A percentile compares a stretch with the other conserved stretches of the same genome.
These are phyloP conservation scores for Prunus dulcis DNA, from an alignment of 306 rosid species.

Conservation along the genomic window DNA sequence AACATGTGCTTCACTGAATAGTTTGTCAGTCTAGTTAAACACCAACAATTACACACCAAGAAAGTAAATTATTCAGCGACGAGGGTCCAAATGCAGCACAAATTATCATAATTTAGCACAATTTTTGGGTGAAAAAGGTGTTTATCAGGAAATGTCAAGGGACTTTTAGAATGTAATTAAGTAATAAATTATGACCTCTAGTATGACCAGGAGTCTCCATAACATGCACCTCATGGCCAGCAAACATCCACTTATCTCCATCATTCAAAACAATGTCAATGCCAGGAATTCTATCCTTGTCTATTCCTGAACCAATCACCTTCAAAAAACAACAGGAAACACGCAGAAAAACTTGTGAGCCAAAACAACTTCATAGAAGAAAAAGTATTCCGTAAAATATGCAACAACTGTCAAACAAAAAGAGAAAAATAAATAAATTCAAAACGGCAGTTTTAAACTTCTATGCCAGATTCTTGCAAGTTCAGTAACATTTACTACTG, in stretches of 20 bases:
- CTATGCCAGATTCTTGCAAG: not conserved
- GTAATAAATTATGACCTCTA: conserved; percentile 48
- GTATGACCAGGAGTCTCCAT: conserved; percentile 95
- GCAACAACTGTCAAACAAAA: not conserved
- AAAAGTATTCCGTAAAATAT: not conserved
- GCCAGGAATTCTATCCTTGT: conserved; percentile 78
- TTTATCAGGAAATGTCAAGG: not conserved
- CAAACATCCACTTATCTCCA: conserved; percentile 98
- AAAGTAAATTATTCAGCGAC: not conserved
- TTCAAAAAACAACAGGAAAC: conserved; percentile 22
- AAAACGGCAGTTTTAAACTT: not conserved
- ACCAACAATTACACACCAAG: not conserved
- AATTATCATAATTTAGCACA: not conserved
- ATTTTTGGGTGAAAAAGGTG: not conserved
- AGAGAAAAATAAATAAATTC: not conserved
- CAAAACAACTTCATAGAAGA: not conserved
- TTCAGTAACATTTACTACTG: too few species aligned
- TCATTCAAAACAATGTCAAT: conserved; percentile 75
- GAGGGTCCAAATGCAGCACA: not conserved
- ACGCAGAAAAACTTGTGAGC: conserved; percentile 1
- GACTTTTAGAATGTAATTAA: conserved; percentile 14
- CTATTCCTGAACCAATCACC: conserved; percentile 86
- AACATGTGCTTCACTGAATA: not conserved
- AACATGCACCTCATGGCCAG: conserved; percentile 88
- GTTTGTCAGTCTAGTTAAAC: not conserved